Conservation (phyloP, 1,284 basidiomycete genomes). For the Puccinia novopanici region DNA sequence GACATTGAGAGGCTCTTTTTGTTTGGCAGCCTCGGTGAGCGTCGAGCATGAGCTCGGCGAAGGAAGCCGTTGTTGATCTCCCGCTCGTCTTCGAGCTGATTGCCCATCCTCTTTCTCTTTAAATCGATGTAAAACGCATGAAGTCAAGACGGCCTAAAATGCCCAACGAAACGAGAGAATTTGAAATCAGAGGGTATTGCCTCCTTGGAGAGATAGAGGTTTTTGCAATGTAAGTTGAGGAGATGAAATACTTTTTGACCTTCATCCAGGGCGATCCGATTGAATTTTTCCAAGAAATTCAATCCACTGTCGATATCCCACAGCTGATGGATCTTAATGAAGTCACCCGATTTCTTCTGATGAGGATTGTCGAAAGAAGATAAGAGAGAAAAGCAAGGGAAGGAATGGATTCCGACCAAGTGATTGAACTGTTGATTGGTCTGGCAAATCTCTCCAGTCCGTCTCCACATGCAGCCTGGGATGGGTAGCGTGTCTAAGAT, state of each 20-base stretch:
- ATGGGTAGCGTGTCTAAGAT: conserved; percentile 77
- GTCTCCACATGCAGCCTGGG: conserved; percentile 91
- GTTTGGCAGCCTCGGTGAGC: background rate
- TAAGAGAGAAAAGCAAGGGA: background rate
- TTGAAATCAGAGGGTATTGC: too few relatives aligned
- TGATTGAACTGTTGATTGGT: conserved; percentile 92
- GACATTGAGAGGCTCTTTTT: too few relatives aligned
- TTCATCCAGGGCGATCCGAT: conserved; percentile 85
- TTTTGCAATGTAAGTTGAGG: background rate
- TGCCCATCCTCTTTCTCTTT: conserved; percentile 22
- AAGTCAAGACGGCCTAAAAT: conserved; percentile 73
- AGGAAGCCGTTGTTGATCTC: conserved; percentile 57
- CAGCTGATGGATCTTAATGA: conserved; percentile 77
- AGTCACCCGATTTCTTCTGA: background rate
- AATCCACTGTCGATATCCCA: conserved; percentile 95
- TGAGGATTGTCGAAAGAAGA: background rate
- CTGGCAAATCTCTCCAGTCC: conserved; percentile 98
- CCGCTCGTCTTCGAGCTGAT: conserved; percentile 64
- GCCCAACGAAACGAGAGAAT: too few relatives aligned
- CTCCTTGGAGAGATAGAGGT: too few relatives aligned
- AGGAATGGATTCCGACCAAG: conserved; percentile 63
- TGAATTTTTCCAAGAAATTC: conserved; percentile 93
- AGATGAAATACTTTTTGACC: conserved; percentile 65
- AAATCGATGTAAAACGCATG: conserved; percentile 70
- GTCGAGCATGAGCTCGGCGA: conserved; percentile 28